Evolutionary conservation across 2,329 filamentous ascomycete species (phyloP).

Genomic region (Emydomyces testavorans): DNA sequence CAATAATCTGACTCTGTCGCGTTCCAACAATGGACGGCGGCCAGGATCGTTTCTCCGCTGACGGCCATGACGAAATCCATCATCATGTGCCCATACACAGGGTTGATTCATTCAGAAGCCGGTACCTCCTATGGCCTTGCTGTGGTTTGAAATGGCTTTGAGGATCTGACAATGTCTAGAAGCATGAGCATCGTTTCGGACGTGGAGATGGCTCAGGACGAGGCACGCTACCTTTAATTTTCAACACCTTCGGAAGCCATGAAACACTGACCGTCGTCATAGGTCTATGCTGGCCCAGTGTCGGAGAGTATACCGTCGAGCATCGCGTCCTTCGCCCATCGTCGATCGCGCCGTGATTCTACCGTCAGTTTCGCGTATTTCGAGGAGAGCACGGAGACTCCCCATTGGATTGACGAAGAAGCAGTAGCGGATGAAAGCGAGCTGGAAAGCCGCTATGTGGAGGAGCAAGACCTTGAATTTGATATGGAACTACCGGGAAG

Average conservation of each 20-base stretch:
- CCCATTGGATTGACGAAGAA: slow-evolving; percentile 42
- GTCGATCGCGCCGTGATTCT: slow-evolving; percentile 68
- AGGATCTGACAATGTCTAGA: slow-evolving; percentile 4
- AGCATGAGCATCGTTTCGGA: slow-evolving; percentile 67
- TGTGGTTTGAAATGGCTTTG: background rate
- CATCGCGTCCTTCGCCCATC: slow-evolving; percentile 80
- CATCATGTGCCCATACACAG: slow-evolving; percentile 7
- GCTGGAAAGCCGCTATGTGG: slow-evolving; percentile 24
- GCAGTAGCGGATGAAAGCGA: slow-evolving; percentile 33
- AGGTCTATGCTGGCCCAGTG: slow-evolving; percentile 81
- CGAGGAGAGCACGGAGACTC: slow-evolving; percentile 54
- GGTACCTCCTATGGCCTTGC: slow-evolving; percentile 20
- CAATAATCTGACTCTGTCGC: background rate
- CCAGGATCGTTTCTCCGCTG: slow-evolving; percentile 21
- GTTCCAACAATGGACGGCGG: slow-evolving; percentile 22
- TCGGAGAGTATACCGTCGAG: slow-evolving; percentile 94
- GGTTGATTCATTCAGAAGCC: slow-evolving; percentile 30
- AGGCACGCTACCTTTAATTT: slow-evolving; percentile 44
- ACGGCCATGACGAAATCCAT: slow-evolving; percentile 8
- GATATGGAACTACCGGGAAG: slow-evolving; percentile 7
- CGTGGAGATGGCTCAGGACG: slow-evolving; percentile 97
- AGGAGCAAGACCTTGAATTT: slow-evolving; percentile 25
- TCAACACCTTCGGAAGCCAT: slow-evolving; percentile 6
- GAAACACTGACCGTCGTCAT: slow-evolving; percentile 8
- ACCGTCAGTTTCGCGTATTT: slow-evolving; percentile 84